Conservation (phyloP, 805 yeast species). For the Kluyveromyces wickerhamii region DNA sequence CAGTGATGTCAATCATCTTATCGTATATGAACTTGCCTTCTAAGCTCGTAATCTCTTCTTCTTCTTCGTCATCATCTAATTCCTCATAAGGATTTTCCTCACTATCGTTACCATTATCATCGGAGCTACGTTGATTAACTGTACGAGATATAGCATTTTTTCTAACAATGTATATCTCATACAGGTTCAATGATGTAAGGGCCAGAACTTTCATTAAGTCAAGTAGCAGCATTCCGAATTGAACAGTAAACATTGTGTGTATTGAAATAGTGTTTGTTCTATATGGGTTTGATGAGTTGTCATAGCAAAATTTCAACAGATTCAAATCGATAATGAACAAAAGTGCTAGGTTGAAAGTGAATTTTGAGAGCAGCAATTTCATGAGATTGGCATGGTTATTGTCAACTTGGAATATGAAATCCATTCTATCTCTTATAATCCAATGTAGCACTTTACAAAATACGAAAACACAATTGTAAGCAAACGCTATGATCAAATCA, state of each 20-base stretch:
- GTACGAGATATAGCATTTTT: slow-evolving; percentile 7
- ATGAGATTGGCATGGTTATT: slow-evolving; percentile 26
- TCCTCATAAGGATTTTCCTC: slow-evolving; percentile 7
- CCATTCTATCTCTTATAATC: slow-evolving; percentile 47
- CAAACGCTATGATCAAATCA: slow-evolving; percentile 36
- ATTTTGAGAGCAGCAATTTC: slow-evolving; percentile 30
- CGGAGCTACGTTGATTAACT: neutral
- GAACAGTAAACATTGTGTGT: slow-evolving; percentile 65
- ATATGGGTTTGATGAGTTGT: slow-evolving; percentile 30
- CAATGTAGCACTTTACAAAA: slow-evolving; percentile 68
- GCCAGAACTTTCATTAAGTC: slow-evolving; percentile 34
- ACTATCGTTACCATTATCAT: slow-evolving; percentile 9
- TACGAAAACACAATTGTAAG: slow-evolving; percentile 35
- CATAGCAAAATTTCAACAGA: slow-evolving; percentile 48
- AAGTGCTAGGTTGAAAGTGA: slow-evolving; percentile 37
- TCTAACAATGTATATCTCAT: slow-evolving; percentile 38
- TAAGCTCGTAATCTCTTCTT: slow-evolving; percentile 38
- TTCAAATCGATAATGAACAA: slow-evolving; percentile 44
- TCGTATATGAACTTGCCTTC: slow-evolving; percentile 57
- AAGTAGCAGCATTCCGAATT: slow-evolving; percentile 56
- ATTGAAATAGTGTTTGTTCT: slow-evolving; percentile 32
- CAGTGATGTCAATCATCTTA: slow-evolving; percentile 47
- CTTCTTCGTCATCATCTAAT: slow-evolving; percentile 41
- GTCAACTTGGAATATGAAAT: slow-evolving; percentile 39
- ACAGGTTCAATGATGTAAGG: slow-evolving; percentile 33